Percentiles rank a stretch among this genome's conserved stretches.
Evolutionary conservation across 73 alveolate species (phyloP).

Genomic region (Uronychia binucleata): DNA sequence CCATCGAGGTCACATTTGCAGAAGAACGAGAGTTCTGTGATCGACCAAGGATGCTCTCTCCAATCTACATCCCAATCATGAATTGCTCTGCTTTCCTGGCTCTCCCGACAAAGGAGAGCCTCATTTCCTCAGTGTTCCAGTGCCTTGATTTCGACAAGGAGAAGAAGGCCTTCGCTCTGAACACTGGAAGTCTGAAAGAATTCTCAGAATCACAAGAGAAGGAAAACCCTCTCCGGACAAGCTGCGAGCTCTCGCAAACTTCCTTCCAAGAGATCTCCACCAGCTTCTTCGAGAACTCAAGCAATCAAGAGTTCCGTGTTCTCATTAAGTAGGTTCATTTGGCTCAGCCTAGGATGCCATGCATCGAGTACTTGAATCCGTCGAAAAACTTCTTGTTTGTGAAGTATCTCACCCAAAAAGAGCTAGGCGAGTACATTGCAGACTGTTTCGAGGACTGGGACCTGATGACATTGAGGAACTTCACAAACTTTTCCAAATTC

Average conservation of each 20-base stretch:
- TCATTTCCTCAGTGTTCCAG: neutral
- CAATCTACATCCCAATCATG: neutral
- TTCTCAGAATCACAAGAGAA: neutral
- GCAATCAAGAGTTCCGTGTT: neutral
- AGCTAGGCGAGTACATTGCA: neutral
- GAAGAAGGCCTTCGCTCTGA: neutral
- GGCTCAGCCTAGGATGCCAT: neutral
- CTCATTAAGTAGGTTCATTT: neutral
- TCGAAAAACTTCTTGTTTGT: neutral
- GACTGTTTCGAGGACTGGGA: neutral
- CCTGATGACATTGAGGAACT: neutral
- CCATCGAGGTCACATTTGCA: neutral
- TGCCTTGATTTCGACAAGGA: neutral
- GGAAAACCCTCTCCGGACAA: neutral
- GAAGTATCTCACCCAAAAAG: neutral
- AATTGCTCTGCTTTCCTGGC: neutral
- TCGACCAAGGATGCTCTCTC: neutral
- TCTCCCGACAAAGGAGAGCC: neutral
- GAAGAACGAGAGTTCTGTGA: neutral
- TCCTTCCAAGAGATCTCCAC: neutral
- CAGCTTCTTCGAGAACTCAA: neutral
- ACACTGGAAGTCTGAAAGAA: neutral
- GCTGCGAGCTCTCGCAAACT: neutral
- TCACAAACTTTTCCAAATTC: neutral
- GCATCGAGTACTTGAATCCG: neutral